A percentile compares a stretch with the other conserved stretches of the same genome.
phyloP scores from a whole-genome alignment of 2,329 filamentous ascomycete genomes.

The Trichoderma endophyticum region DNA sequence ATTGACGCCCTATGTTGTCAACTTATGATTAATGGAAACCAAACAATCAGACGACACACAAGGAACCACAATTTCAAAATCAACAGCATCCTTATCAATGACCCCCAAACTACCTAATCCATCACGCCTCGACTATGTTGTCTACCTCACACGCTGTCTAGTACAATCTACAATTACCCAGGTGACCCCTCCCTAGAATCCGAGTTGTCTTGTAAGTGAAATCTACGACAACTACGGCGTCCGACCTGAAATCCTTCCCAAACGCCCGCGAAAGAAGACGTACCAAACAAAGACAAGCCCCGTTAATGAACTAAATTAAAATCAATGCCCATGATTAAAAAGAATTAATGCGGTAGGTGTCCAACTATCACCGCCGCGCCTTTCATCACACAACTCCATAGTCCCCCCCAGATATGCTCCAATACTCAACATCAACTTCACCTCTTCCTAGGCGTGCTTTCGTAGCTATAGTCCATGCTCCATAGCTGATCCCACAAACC shows the following conservation, averaged over 20 bases:
- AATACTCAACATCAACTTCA: neutral
- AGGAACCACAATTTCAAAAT: neutral
- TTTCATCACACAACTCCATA: neutral
- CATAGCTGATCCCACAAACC: constrained; percentile 62
- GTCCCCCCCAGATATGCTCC: neutral
- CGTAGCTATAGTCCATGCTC: constrained; percentile 57
- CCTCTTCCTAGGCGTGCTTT: constrained; percentile 36
- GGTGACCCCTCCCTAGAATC: neutral
- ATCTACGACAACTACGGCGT: neutral
- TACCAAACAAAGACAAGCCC: neutral
- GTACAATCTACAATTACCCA: neutral
- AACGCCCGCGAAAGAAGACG: neutral
- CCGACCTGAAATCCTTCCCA: neutral
- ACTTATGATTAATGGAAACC: neutral
- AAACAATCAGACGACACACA: neutral
- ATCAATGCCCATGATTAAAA: neutral
- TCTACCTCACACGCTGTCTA: neutral
- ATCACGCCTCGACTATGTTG: neutral
- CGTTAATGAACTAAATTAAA: neutral
- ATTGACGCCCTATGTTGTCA: neutral
- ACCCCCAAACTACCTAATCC: neutral
- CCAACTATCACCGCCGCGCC: neutral
- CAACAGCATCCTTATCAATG: neutral
- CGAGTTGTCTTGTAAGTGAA: neutral
- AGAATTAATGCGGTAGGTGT: neutral